Base-by-base conservation (phyloP, 257 asterid species). In the Lycium barbarum region DNA sequence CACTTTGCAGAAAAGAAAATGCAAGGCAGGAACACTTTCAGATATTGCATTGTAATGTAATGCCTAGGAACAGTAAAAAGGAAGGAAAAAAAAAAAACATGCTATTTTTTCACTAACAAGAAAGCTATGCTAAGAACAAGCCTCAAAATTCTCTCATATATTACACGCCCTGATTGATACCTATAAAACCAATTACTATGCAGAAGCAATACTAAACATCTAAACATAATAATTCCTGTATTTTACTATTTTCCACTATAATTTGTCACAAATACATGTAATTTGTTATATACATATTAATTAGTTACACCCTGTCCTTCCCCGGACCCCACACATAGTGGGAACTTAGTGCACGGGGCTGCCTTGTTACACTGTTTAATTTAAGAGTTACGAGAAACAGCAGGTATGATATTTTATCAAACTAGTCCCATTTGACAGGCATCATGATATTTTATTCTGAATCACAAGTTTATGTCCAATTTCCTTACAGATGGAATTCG, bases 401-500 rank as follows among this genome's bases (percentile, higher is more conserved):
- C 59, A 13, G n/a, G 61, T 43, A 61, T 43, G 45, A 82, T 81
- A 36, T 17, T 65, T 65, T 22, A 26, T 26, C 65, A 26, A 0
- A 26, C 33, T 26, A 26, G 61, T 43, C 62, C 38, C 73, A 81
- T 49, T 20, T 43, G 11, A 45, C 35, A 45, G 45, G 57, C 8
- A 13, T 45, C 45, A 61, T 43, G 45, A 82, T 81, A 36, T 17
- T 65, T 65, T 22, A 26, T 26, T 82, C 63, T 70, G 62, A 82
- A 65, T 40, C 11, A 47, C 26, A 22, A 82, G 47, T 20, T 61
- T 67, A 53, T 18, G 63, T 63, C 74, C 43, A 66, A 63, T 38
- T 51, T 43, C n/a, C 86, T 86, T 68, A 51, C 90, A 93, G 96
- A 89, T 87, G 85, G 89, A 79, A 87, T 71, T 89, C 80, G 85